Evolutionary conservation across 495 filamentous ascomycete genomes (phyloP).

Genomic region (Aspergillus affinis): DNA sequence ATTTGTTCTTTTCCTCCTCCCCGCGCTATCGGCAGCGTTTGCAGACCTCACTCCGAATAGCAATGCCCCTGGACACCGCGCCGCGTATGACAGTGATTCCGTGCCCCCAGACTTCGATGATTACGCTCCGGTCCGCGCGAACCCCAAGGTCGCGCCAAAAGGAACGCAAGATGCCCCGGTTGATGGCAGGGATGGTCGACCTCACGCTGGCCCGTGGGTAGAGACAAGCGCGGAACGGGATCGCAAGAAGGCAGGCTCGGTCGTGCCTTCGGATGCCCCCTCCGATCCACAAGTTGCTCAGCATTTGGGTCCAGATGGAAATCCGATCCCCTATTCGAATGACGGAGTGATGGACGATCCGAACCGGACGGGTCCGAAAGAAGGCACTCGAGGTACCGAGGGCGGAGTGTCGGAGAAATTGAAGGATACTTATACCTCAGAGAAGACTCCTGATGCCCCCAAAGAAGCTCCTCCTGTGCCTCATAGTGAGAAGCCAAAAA

Average conservation of each 20-base stretch:
- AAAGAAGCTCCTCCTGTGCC: constrained; percentile 83
- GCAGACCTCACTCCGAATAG: constrained; percentile 20
- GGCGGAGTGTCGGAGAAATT: constrained; percentile 84
- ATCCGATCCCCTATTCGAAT: constrained; percentile 71
- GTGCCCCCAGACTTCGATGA: constrained; percentile 19
- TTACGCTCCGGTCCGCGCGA: constrained; percentile 16
- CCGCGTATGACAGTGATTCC: constrained; percentile 22
- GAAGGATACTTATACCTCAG: constrained; percentile 63
- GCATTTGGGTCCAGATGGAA: constrained; percentile 55
- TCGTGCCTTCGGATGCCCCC: constrained; percentile 26
- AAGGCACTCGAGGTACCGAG: constrained; percentile 83
- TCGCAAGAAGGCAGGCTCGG: constrained; percentile 47
- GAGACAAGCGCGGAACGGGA: constrained; percentile 63
- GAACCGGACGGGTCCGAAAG: constrained; percentile 66
- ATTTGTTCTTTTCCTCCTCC: constrained; percentile 38
- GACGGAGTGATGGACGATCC: constrained; percentile 93
- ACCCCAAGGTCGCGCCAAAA: constrained; percentile 29
- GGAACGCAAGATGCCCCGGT: constrained; percentile 89
- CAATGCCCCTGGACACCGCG: constrained; percentile 17
- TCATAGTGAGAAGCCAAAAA: constrained; percentile 68
- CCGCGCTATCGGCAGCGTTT: constrained; percentile 34
- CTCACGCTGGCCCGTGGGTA: constrained; percentile 87
- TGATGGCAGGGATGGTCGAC: constrained; percentile 93
- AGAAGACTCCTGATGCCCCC: constrained; percentile 76
- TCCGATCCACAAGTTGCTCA: constrained; percentile 35